Conservation (phyloP, 2,329 filamentous ascomycete species). For the Biscogniauxia sp. region DNA sequence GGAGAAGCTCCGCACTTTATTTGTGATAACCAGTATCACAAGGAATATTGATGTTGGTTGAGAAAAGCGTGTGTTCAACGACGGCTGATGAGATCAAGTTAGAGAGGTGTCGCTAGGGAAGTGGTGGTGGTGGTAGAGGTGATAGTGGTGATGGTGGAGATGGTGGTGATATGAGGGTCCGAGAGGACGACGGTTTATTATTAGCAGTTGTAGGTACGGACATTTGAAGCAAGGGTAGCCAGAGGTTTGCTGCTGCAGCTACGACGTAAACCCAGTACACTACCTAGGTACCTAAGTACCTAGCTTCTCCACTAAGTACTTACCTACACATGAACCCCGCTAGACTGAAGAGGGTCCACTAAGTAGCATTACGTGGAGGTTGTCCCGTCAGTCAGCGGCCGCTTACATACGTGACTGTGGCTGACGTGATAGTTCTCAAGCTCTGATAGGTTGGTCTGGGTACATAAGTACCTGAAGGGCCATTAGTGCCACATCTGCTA, state of each 20-base stretch:
- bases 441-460: no score
- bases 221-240: no score
- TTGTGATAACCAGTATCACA: not conserved
- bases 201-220: not conserved
- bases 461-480: no score
- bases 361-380: not conserved
- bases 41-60: not conserved
- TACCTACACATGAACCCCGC: no score
- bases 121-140: no score
- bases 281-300: no score
- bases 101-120: no score
- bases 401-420: not conserved
- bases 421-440: not conserved
- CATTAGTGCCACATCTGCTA: no score
- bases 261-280: no score
- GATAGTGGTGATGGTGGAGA: no score
- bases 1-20: conserved; percentile 1
- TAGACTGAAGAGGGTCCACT: not conserved
- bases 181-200: not conserved
- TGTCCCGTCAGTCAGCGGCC: not conserved
- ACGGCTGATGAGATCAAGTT: not conserved
- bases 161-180: not conserved
- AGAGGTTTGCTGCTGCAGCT: no score
- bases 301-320: no score
- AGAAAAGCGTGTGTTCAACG: not conserved